These are phyloP conservation scores for Saccharomyces mikatae DNA, from an alignment of 805 yeast species.

Conservation along the genomic window DNA sequence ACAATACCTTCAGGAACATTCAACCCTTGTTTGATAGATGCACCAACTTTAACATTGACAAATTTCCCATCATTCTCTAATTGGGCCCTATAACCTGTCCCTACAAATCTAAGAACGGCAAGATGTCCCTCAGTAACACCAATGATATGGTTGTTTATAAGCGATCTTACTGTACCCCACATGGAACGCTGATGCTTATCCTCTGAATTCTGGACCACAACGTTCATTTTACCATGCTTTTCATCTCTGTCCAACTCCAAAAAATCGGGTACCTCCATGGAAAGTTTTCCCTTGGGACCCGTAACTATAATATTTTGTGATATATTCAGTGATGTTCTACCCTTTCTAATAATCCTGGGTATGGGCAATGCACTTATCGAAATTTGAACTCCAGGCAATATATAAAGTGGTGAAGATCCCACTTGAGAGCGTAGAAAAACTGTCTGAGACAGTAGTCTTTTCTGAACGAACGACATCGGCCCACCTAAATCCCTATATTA, in stretches of 20 bases:
- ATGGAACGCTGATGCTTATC: slow-evolving; percentile 68
- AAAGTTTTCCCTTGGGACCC: slow-evolving; percentile 73
- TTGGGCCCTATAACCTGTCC: slow-evolving; percentile 92
- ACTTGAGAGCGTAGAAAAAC: slow-evolving; percentile 47
- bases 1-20: slow-evolving; percentile 69
- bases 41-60: slow-evolving; percentile 80
- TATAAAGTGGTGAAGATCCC: slow-evolving; percentile 69
- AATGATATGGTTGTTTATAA: slow-evolving; percentile 63
- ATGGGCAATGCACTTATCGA: slow-evolving; percentile 37
- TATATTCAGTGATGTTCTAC: slow-evolving; percentile 49
- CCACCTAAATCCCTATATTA: background rate
- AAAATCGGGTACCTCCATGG: slow-evolving; percentile 65
- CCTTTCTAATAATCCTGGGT: slow-evolving; percentile 59
- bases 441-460: slow-evolving; percentile 28
- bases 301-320: slow-evolving; percentile 50
- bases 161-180: slow-evolving; percentile 92
- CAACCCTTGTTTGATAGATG: slow-evolving; percentile 69
- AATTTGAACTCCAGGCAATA: slow-evolving; percentile 50
- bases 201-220: slow-evolving; percentile 49
- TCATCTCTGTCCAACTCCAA: slow-evolving; percentile 33
- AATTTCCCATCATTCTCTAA: slow-evolving; percentile 52
- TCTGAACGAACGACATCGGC: slow-evolving; percentile 4
- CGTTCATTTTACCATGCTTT: slow-evolving; percentile 34
- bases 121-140: slow-evolving; percentile 94
- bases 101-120: slow-evolving; percentile 79